phyloP scores from a whole-genome alignment of 176 grass and related monocot genomes.

The Ensete ventricosum region DNA sequence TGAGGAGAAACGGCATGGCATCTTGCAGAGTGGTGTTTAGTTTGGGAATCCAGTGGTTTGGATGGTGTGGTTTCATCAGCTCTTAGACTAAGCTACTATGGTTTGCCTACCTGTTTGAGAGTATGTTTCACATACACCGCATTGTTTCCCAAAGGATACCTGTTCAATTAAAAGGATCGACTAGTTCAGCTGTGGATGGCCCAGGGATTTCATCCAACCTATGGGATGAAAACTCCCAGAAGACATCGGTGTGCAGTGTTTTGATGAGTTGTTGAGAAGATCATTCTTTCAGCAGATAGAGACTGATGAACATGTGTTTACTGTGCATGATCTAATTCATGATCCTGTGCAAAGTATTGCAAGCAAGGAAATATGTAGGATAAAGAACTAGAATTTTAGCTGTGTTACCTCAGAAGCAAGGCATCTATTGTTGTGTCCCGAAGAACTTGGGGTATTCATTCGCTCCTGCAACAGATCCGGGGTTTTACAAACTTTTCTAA shows the following conservation, averaged over 20 bases:
- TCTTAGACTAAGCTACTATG: conserved; percentile 29
- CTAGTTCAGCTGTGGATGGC: conserved; percentile 23
- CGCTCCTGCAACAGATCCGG: neutral
- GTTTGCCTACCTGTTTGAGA: conserved; percentile 12
- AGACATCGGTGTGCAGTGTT: conserved; percentile 16
- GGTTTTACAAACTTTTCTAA: neutral
- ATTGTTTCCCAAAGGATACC: conserved; percentile 21
- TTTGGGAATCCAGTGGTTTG: conserved; percentile 17
- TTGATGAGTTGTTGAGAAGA: conserved; percentile 23
- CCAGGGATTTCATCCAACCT: conserved; percentile 12
- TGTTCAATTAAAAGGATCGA: conserved; percentile 5
- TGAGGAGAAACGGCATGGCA: conserved; percentile 17
- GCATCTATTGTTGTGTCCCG: conserved; percentile 2
- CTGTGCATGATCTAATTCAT: conserved; percentile 28
- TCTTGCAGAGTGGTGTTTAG: conserved; percentile 25
- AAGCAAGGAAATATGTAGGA: neutral
- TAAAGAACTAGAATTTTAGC: neutral
- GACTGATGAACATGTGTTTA: neutral
- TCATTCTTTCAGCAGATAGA: conserved; percentile 23
- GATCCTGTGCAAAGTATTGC: conserved; percentile 16
- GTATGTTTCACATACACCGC: conserved; percentile 19
- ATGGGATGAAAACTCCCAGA: neutral
- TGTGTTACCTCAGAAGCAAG: neutral
- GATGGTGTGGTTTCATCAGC: conserved; percentile 15
- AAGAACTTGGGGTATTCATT: neutral